These are phyloP conservation scores for Drechslera avenae DNA, from an alignment of 2,329 filamentous ascomycete genomes.

Conservation along the genomic window DNA sequence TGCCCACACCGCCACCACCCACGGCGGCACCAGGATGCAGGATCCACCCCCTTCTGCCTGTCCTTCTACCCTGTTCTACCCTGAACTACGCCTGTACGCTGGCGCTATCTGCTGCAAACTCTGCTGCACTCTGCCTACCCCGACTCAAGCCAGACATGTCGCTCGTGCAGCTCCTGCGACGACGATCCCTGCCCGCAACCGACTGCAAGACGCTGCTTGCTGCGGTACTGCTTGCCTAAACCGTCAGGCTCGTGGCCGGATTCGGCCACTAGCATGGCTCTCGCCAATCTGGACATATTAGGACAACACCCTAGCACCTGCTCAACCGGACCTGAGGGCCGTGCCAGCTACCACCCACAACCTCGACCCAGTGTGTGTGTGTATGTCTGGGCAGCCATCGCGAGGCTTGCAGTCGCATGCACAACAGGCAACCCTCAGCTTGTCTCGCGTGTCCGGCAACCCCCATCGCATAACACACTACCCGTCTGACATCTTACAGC, in stretches of 20 bases:
- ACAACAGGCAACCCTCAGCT: background rate
- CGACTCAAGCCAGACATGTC: slow-evolving; percentile 8
- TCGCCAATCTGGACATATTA: slow-evolving; percentile 26
- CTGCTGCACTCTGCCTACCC: slow-evolving; percentile 11
- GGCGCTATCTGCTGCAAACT: slow-evolving; percentile 5
- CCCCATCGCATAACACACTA: background rate
- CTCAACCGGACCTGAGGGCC: slow-evolving; percentile 19
- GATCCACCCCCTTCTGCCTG: slow-evolving; percentile 2
- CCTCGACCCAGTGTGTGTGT: background rate
- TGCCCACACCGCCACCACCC: slow-evolving; percentile 12
- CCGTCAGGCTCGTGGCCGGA: slow-evolving; percentile 8
- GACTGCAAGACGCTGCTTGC: background rate
- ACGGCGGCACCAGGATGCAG: background rate
- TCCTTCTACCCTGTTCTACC: slow-evolving; percentile 1
- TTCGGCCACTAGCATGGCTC: slow-evolving; percentile 7
- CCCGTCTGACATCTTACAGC: background rate
- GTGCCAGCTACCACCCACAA: slow-evolving; percentile 14
- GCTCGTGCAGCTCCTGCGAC: background rate
- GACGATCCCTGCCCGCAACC: slow-evolving; percentile 5
- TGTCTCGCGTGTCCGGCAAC: background rate
- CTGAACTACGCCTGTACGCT: background rate
- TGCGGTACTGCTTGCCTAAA: background rate
- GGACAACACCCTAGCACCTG: slow-evolving; percentile 1
- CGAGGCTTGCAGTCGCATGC: background rate
- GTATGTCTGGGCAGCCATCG: too few species aligned